Base-by-base conservation (phyloP, 192 early-diverging fungal genomes). In the Umbelopsis vinacea region DNA sequence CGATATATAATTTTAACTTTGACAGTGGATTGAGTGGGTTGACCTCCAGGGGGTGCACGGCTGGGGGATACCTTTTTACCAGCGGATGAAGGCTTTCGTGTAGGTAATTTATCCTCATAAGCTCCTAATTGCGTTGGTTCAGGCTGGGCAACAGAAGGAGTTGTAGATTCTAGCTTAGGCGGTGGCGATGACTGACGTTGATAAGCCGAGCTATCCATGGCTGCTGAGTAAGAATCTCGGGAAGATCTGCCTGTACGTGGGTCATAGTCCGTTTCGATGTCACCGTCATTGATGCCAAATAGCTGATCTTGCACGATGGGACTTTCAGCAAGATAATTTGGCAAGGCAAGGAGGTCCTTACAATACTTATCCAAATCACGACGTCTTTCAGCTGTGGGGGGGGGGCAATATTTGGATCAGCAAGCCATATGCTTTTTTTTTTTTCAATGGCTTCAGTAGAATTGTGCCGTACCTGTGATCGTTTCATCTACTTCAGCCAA, bases 1-100 rank as follows among this genome's bases (percentile, higher is more conserved):
- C 84, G 80, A 72, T 87, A 84, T 50, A 82, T 84, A 66, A 93
- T 87, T 80, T 93, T 93, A 46, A 91, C 83, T 75, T 92, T 93
- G 54, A 93, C 88, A 54, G 66, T 75, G 19, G 71, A 55, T 63
- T 63, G 57, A 12, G 57, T 63, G 2, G 57, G 57, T 63, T 63
- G 57, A 15, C 57, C 57, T 4, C 57, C 57, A 15, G 57, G 57
- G 11, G 57, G 57, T 37, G 57, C 57, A 37, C 57, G 57, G 57
- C n/a, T 63, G 5, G 57, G 57, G 12, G 57, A 63, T 2, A 52
- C 33, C 33, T 70, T 21, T 19, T 53, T 40, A 54, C 35, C 50
- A 54, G 37, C 74, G 17, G 52, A 45, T 47, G 45, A 48, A 46
- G 68, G 74, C 22, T 22, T 37, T 70, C 37, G 69, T 70, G 12